Conservation (phyloP, 345 rosid species). For the Citrus trifoliata region DNA sequence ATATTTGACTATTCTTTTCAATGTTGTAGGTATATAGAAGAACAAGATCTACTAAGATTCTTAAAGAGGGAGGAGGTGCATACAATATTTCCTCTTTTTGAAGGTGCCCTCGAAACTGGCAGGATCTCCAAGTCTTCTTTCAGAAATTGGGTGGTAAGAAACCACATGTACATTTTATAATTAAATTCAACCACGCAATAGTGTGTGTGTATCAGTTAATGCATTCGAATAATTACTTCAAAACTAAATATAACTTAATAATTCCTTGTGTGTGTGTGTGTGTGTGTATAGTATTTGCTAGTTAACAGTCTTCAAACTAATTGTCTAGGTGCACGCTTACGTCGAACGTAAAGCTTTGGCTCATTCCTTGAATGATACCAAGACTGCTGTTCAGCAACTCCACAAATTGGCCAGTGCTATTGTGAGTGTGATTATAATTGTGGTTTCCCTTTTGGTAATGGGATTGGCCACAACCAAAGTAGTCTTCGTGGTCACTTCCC, state of each 20-base stretch:
- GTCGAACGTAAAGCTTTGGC: slow-evolving; percentile 71
- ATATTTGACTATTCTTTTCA: background rate
- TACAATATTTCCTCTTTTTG: slow-evolving; percentile 48
- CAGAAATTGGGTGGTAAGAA: slow-evolving; percentile 52
- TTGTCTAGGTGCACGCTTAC: slow-evolving; percentile 59
- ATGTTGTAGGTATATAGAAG: slow-evolving; percentile 40
- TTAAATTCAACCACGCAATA: too few species aligned
- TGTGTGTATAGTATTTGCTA: too few species aligned
- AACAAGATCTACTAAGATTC: slow-evolving; percentile 47
- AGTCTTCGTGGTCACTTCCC: slow-evolving; percentile 51
- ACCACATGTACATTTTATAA: too few species aligned
- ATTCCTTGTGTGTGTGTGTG: too few species aligned
- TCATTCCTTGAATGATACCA: slow-evolving; percentile 69
- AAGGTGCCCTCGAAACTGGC: slow-evolving; percentile 50
- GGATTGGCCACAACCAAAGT: slow-evolving; percentile 62
- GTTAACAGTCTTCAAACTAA: background rate
- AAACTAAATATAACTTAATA: too few species aligned
- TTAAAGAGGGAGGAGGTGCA: slow-evolving; percentile 37
- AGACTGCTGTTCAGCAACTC: slow-evolving; percentile 73
- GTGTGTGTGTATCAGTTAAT: too few species aligned
- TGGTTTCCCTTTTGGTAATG: slow-evolving; percentile 57
- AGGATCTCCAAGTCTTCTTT: slow-evolving; percentile 43
- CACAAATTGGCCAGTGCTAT: slow-evolving; percentile 73
- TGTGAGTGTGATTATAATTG: slow-evolving; percentile 43
- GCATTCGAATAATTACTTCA: too few species aligned